Evolutionary conservation across 805 yeast species (phyloP), one percentile per base, ranked within the genome.

Genomic region (Ogataea nitratoaversa): DNA sequence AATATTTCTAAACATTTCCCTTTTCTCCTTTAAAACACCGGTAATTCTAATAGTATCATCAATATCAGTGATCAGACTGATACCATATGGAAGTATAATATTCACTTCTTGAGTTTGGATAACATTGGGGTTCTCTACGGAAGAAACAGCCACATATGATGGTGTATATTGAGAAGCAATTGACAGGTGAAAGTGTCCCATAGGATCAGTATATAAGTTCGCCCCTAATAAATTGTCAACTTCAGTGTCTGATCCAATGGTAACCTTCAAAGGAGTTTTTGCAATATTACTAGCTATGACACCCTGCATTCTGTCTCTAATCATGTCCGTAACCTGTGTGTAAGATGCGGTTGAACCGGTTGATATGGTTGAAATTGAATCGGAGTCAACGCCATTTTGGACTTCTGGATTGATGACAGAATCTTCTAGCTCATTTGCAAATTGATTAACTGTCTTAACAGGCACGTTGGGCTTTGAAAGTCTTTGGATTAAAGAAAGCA

Each of bases 41-140:
- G 99, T 89, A 31, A 78, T 70, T 54, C 93, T 84, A 27, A 91
- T 80, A 0, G 99, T 93, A 57, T 93, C 99, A 58, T 93, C 99
- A 31, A 93, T 82, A 60, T 93, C 99, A 53, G 90, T 81, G 18
- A 93, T 89, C 2, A 93, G 60, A 11, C 85, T 86, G 18, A 82
- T 66, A 0, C 95, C 93, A 0, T 55, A 36, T 0, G 54, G 50
- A 1, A 44, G 44, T 11, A 78, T 67, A 24, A 71, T 51, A 37
- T 67, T 62, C 1, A 72, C 60, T 20, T 74, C 74, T 40, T 71
- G 70, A 37, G 73, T 68, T 3, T 68, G 62, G 39, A 71, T 65
- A 7, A 78, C 65, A 11, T 71, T 62, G 18, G 77, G 74, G 43
- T 79, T 75, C 4, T 63, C 54, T 0, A 62, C 48, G 1, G 80